Conservation (phyloP, 805 yeast genomes). For the Saccharomyces eubayanus region DNA sequence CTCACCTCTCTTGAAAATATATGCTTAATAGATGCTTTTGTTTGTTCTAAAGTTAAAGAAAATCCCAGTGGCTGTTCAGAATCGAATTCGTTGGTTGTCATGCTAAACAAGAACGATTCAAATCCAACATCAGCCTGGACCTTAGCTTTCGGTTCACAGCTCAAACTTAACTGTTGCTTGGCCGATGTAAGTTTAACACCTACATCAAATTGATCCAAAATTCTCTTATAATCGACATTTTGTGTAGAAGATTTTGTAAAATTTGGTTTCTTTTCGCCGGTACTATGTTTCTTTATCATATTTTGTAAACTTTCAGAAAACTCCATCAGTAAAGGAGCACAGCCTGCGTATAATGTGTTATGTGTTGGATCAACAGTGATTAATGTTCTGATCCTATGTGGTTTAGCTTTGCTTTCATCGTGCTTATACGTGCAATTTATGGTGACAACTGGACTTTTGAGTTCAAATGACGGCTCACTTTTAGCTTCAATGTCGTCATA, state of each 20-base stretch:
- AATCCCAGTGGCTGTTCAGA: conserved; percentile 36
- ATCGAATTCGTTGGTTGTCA: conserved; percentile 43
- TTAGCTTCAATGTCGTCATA: conserved; percentile 35
- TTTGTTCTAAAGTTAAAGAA: conserved; percentile 42
- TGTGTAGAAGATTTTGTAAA: conserved; percentile 3
- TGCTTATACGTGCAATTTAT: conserved; percentile 45
- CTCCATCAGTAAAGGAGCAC: conserved; percentile 70
- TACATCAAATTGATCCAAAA: conserved; percentile 51
- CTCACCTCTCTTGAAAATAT: conserved; percentile 84
- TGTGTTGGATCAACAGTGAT: conserved; percentile 44
- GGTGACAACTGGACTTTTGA: conserved; percentile 70
- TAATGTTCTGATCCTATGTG: conserved; percentile 24
- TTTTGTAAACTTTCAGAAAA: conserved; percentile 42
- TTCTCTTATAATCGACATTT: conserved; percentile 33
- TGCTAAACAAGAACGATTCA: conserved; percentile 53
- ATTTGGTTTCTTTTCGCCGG: conserved; percentile 5
- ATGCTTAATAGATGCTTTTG: conserved; percentile 75
- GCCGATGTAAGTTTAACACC: conserved; percentile 57
- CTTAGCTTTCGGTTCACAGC: conserved; percentile 92
- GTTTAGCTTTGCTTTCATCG: conserved; percentile 7
- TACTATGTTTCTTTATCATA: conserved; percentile 34
- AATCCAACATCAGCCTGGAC: conserved; percentile 79
- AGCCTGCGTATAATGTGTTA: conserved; percentile 60
- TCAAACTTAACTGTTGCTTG: conserved; percentile 64
- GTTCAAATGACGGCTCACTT: conserved; percentile 42